phyloP scores from a whole-genome alignment of 2,329 filamentous ascomycete genomes.

The Bipolaris gigantea region DNA sequence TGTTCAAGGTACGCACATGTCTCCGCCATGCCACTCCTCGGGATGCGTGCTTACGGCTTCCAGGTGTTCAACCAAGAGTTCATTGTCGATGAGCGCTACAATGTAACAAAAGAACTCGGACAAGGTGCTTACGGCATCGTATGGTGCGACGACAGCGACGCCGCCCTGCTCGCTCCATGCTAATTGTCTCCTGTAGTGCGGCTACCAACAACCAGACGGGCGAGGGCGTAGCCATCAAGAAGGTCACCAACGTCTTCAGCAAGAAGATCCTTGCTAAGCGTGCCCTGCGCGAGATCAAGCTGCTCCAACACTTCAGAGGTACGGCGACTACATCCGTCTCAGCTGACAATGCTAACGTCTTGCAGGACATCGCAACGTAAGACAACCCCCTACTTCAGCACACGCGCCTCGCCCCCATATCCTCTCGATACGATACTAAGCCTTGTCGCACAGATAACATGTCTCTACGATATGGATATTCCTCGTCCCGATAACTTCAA shows the following conservation, averaged over 20 bases:
- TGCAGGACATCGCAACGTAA: constrained; percentile 53
- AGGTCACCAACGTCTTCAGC: constrained; percentile 99
- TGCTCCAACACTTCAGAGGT: constrained; percentile 90
- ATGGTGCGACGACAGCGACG: constrained; percentile 63
- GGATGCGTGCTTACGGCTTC: constrained; percentile 1
- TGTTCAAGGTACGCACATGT: constrained; percentile 31
- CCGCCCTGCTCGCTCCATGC: constrained; percentile 7
- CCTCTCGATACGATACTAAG: constrained; percentile 43
- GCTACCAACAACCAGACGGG: constrained; percentile 87
- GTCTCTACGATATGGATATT: constrained; percentile 99
- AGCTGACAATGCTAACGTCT: constrained; percentile 26
- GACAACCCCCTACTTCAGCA: constrained; percentile 38
- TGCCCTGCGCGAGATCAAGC: constrained; percentile 95
- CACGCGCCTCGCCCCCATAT: constrained; percentile 50
- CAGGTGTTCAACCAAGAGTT: constrained; percentile 96
- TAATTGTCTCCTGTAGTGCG: constrained; percentile 61
- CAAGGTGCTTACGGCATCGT: constrained; percentile 99
- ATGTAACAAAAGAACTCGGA: constrained; percentile 96
- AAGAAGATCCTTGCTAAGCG: constrained; percentile 99
- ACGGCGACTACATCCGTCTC: constrained; percentile 12
- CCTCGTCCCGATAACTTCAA: constrained; percentile 97
- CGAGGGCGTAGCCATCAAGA: constrained; percentile 98
- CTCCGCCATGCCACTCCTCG: not conserved
- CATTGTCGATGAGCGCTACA: constrained; percentile 96
- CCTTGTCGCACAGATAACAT: constrained; percentile 74